Evolutionary conservation across 768 basidiomycete species (phyloP).

Genomic region (Suillus weaverae): DNA sequence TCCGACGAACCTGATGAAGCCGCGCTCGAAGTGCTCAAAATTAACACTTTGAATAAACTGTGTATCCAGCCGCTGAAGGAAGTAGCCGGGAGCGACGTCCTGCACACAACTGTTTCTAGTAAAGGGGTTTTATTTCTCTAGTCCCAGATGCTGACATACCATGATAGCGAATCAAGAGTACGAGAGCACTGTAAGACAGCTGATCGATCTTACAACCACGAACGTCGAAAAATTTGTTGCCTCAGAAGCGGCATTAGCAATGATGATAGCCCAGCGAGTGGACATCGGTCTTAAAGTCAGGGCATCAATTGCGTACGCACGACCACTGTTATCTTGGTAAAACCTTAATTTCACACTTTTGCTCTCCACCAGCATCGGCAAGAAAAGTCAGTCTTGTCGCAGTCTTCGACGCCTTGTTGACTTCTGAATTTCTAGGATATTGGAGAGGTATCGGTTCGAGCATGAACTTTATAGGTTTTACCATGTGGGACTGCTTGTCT

Average conservation of each 20-base stretch:
- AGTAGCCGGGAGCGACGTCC: slow-evolving; percentile 2
- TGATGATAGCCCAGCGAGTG: slow-evolving; percentile 10
- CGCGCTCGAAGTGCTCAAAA: neutral
- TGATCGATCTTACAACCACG: slow-evolving; percentile 9
- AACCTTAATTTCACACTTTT: neutral
- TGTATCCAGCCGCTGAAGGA: slow-evolving; percentile 8
- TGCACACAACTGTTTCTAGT: slow-evolving; percentile 10
- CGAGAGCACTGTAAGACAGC: slow-evolving; percentile 1
- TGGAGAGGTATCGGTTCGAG: slow-evolving; percentile 17
- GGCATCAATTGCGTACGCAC: slow-evolving; percentile 7
- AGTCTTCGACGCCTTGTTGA: neutral
- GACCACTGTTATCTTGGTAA: neutral
- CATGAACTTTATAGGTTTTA: slow-evolving; percentile 11
- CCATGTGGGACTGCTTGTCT: slow-evolving; percentile 13
- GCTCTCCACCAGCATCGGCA: slow-evolving; percentile 1
- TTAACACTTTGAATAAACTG: neutral
- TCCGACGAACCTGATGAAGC: neutral
- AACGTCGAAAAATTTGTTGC: slow-evolving; percentile 9
- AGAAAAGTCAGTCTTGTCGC: slow-evolving; percentile 10
- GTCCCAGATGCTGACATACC: neutral
- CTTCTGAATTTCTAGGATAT: slow-evolving; percentile 13
- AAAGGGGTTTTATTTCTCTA: neutral
- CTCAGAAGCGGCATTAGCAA: slow-evolving; percentile 9
- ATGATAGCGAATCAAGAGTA: slow-evolving; percentile 5
- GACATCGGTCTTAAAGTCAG: slow-evolving; percentile 8